phyloP scores from a whole-genome alignment of 208 protist genomes.

The Trypanosoma theileri region DNA sequence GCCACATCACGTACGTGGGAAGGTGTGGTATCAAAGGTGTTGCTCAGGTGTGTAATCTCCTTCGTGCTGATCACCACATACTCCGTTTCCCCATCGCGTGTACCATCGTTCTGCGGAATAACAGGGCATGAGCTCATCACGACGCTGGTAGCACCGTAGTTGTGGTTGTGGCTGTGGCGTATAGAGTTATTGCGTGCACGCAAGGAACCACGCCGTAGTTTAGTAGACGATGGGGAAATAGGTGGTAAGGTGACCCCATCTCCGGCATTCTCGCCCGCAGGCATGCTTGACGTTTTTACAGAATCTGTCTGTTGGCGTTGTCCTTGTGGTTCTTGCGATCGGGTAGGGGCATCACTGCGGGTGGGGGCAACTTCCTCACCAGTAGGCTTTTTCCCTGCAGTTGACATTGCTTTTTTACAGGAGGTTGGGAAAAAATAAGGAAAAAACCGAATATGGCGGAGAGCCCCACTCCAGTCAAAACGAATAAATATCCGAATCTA shows the following conservation, averaged over 20 bases:
- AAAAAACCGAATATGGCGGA: too few relatives aligned
- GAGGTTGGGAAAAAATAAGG: too few relatives aligned
- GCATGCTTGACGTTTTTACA: not conserved
- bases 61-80: slow-evolving; percentile 49
- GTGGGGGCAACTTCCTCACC: not conserved
- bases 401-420: not conserved
- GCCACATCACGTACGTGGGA: slow-evolving; percentile 60
- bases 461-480: too few relatives aligned
- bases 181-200: not conserved
- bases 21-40: slow-evolving; percentile 36
- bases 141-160: too few relatives aligned
- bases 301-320: not conserved
- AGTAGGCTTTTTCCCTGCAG: not conserved
- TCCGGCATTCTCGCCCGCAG: not conserved
- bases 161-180: too few relatives aligned
- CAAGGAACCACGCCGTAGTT: slow-evolving; percentile 10
- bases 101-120: not conserved
- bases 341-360: not conserved
- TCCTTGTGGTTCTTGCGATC: not conserved
- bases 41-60: slow-evolving; percentile 45
- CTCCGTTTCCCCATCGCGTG: not conserved
- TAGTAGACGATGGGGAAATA: not conserved
- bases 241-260: not conserved
- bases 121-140: not conserved
- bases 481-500: too few relatives aligned